phyloP scores from a whole-genome alignment of 1,139 yeast genomes.

The Yamadazyma siamensis region DNA sequence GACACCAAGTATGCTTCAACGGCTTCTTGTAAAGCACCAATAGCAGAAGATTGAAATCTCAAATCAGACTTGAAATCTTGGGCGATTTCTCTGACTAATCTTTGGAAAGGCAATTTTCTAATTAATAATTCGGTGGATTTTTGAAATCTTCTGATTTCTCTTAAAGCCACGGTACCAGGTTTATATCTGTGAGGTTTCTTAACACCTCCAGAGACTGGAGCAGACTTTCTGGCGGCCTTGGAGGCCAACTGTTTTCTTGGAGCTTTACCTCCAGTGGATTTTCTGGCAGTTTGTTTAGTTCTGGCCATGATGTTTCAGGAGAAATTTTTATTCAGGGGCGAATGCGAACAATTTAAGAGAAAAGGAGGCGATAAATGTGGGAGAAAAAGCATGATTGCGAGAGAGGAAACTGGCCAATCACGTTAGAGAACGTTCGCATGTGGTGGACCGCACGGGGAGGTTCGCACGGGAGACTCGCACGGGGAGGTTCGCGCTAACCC shows the following conservation, averaged over 20 bases:
- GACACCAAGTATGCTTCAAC: constrained; percentile 52
- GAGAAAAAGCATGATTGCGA: constrained; percentile 6
- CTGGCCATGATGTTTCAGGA: constrained; percentile 36
- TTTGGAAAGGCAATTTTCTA: constrained; percentile 50
- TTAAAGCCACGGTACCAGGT: constrained; percentile 55
- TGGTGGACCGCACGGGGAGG: no score
- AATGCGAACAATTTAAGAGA: constrained; percentile 1
- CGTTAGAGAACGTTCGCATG: not conserved
- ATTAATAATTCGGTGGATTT: constrained; percentile 50
- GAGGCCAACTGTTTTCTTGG: constrained; percentile 55
- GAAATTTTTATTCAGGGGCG: not conserved
- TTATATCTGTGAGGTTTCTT: constrained; percentile 54
- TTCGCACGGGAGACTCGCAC: no score
- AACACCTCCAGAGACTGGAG: constrained; percentile 52
- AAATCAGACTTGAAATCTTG: constrained; percentile 51
- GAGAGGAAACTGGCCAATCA: constrained; percentile 2
- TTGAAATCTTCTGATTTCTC: constrained; percentile 55
- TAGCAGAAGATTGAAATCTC: constrained; percentile 51
- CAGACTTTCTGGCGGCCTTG: constrained; percentile 52
- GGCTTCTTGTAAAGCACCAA: constrained; percentile 53
- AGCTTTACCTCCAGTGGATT: constrained; percentile 53
- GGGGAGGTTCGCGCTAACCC: no score
- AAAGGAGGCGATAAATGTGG: constrained; percentile 1
- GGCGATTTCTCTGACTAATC: constrained; percentile 49
- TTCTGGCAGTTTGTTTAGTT: constrained; percentile 54